Base-by-base conservation (phyloP, 2,329 filamentous ascomycete genomes). In the Trichoderma sp. region DNA sequence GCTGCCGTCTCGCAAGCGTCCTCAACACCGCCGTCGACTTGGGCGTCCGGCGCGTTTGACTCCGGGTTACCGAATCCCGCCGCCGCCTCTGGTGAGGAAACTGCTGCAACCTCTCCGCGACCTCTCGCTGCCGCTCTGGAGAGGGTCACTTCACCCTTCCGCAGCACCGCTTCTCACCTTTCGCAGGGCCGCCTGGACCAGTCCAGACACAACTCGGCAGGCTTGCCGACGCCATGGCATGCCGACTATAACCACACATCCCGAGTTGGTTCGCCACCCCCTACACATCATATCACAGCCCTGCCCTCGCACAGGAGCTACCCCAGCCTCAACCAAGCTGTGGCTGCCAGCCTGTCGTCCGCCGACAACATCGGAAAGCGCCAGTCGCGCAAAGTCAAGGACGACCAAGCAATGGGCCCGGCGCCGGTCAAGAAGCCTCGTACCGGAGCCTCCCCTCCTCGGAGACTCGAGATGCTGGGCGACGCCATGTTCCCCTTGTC, bases 371-470 rank as follows among this genome's bases (percentile, higher is more conserved):
- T 68, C 15, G 66, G 66, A 56, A 76, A 76, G 69, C 74, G 74
- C 47, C 68, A 71, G 45, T 67, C 70, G 47, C 65, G 65, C 43
- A 64, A 62, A 26, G 63, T 50, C 62, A 70, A 67, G 68, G 65
- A 67, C 57, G 45, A 57, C 24, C 57, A 67, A 45, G 66, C 63
- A 59, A 78, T 78, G 76, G 71, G 78, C 57, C 72, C 74, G 3
- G 74, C 73, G 7, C 76, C 77, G 10, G 67, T 75, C 26, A 85
- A 85, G 74, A 85, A 81, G 72, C 73, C 79, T 68, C 78, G 81
- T 57, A 79, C 76, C 34, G 82, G 82, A 58, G 77, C 81, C 5
- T 77, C 77, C 14, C 79, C 81, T 17, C 81, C 82, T 10, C 74
- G 77, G 34, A 78, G 73, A 55, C 76, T 83, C 62, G 78, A 83